A percentile compares a stretch with the other conserved stretches of the same genome.
Conservation (phyloP, 192 early-diverging fungal species). For the Jimgerdemannia flammicorona region DNA sequence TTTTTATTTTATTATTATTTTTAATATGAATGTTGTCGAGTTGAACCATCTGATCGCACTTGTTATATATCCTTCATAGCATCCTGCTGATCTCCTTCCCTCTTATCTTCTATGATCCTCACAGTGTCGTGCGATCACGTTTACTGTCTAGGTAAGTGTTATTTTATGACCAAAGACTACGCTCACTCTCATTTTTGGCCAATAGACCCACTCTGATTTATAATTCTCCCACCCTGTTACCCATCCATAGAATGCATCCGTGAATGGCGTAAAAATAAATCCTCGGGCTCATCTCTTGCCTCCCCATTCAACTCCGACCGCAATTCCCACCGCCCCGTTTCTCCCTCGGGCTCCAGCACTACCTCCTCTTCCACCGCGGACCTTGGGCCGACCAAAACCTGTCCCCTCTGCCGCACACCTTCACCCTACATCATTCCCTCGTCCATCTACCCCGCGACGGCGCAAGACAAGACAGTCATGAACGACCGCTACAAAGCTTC, state of each 20-base stretch:
- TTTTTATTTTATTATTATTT: too few species aligned
- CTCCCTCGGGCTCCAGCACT: neutral
- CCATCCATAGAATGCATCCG: neutral
- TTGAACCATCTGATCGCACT: too few species aligned
- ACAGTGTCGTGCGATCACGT: constrained; percentile 18
- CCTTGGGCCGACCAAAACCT: neutral
- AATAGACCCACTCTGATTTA: neutral
- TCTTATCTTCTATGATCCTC: constrained; percentile 1
- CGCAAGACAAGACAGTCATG: neutral
- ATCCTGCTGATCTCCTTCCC: neutral
- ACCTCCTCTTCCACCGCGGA: neutral
- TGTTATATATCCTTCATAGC: neutral
- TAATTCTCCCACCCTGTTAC: neutral
- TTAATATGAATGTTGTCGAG: too few species aligned
- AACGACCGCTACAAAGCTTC: neutral
- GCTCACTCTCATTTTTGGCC: too few species aligned
- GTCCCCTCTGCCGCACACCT: neutral
- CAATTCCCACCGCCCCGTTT: neutral
- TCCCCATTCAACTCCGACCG: neutral
- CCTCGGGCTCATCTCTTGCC: neutral
- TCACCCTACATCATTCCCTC: neutral
- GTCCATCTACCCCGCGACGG: neutral
- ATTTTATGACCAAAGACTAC: too few species aligned
- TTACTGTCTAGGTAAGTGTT: constrained; percentile 13
- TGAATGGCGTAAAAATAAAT: neutral